Conservation (phyloP, 2,329 filamentous ascomycete species). For the Teratosphaeria destructans region DNA sequence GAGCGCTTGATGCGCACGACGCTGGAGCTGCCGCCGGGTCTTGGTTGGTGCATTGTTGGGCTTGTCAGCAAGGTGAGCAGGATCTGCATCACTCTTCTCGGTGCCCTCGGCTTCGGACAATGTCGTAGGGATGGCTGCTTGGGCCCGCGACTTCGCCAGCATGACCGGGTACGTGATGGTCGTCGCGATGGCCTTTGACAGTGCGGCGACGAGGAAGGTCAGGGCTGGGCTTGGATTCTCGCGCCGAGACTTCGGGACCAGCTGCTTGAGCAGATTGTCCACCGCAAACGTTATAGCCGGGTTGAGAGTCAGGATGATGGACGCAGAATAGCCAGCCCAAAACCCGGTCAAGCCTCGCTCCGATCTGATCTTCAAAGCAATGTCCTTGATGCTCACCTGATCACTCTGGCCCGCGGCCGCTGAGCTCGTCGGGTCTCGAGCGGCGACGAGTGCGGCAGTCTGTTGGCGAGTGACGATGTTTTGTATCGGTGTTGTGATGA, state of each 20-base stretch:
- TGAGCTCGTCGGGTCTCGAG: conserved; percentile 26
- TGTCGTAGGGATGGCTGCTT: conserved; percentile 42
- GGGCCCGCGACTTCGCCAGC: conserved; percentile 69
- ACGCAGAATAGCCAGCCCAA: conserved; percentile 82
- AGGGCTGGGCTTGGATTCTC: conserved; percentile 43
- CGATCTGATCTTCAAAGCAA: conserved; percentile 51
- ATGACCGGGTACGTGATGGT: conserved; percentile 76
- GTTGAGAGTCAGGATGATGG: conserved; percentile 70
- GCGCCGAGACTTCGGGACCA: conserved; percentile 45
- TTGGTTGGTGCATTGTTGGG: conserved; percentile 5
- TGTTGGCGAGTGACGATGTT: conserved; percentile 78
- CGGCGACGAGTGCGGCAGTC: conserved; percentile 47
- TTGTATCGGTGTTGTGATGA: conserved; percentile 68
- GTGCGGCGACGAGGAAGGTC: conserved; percentile 59
- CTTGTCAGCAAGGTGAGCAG: conserved; percentile 7
- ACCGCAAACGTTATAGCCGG: conserved; percentile 79
- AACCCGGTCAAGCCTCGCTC: conserved; percentile 67
- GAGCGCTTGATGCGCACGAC: conserved; percentile 1
- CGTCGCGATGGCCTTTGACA: conserved; percentile 69
- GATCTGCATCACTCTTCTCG: conserved; percentile 14
- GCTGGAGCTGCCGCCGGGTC: conserved; percentile 1
- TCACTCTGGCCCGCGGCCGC: conserved; percentile 15
- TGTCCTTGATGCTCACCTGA: conserved; percentile 39
- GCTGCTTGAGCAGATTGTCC: conserved; percentile 58
- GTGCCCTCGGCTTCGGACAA: conserved; percentile 14